Percentiles rank a stretch among this genome's conserved stretches.
Evolutionary conservation across 352 stramenopile genomes (phyloP).

Genomic region (Globisporangium polare): DNA sequence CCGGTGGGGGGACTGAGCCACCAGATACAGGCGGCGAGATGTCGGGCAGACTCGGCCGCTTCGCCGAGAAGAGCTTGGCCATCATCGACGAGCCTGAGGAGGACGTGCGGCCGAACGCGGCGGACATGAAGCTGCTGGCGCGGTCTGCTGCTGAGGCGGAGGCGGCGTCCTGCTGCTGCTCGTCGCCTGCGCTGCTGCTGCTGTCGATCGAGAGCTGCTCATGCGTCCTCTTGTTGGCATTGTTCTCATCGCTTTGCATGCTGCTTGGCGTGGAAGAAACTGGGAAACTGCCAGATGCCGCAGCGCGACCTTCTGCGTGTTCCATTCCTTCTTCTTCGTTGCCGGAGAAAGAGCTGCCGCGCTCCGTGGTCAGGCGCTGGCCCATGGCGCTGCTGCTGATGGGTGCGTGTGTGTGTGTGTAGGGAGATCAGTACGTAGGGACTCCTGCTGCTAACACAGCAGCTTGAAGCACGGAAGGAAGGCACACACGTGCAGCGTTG

Average conservation of each 20-base stretch:
- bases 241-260: background rate
- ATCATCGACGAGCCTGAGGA: constrained; percentile 15
- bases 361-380: constrained; percentile 25
- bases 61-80: constrained; percentile 20
- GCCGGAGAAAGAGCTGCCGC: constrained; percentile 12
- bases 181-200: constrained; percentile 1
- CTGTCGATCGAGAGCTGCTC: background rate
- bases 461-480: background rate
- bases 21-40: background rate
- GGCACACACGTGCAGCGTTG: background rate
- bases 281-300: constrained; percentile 9
- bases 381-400: constrained; percentile 20
- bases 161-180: background rate
- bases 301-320: background rate
- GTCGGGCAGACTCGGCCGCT: constrained; percentile 12
- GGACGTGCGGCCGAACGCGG: constrained; percentile 12
- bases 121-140: constrained; percentile 9
- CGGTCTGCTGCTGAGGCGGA: background rate
- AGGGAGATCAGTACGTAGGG: background rate
- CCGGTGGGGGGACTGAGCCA: background rate
- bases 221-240: background rate
- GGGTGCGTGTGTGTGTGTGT: background rate
- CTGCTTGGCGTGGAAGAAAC: background rate
- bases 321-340: constrained; percentile 11
- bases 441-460: background rate